Base-by-base conservation (phyloP, 305 asterid species). In the Fraxinus xanthoxyloides region DNA sequence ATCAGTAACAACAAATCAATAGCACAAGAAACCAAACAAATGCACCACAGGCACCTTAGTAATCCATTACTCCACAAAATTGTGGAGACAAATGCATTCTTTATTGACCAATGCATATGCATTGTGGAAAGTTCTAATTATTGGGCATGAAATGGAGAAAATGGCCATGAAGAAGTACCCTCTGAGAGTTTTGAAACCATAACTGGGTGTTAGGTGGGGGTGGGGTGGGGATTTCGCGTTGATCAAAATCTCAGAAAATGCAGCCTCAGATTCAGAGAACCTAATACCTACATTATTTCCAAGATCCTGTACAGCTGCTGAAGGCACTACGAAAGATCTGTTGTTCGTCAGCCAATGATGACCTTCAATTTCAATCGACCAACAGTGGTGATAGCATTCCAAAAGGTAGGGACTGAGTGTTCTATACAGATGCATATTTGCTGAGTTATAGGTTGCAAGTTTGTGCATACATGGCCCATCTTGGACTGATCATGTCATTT, bases 401-500 rank as follows among this genome's bases (percentile, higher is more conserved):
- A 48, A 48, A 46, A 7, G n/a, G 69, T 17, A 1, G 0, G 79
- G 40, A 48, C 6, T 2, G 15, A 15, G 19, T 13, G 51, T 76
- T 26, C 40, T 4, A 65, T 43, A 48, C 59, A 32, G 30, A 76
- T 12, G 67, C 67, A 76, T 8, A 8, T 15, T 76, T 76, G 43
- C 23, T 32, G 26, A 26, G 69, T 46, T 51, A 24, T 26, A 56
- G 38, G 43, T 19, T 40, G n/a, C 69, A 76, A 77, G 69, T 76
- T 24, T 2, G 35, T 0, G 28, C 23, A n/a, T 21, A 75, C 32
- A 9, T 48, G 79, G 36, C 32, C 13, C 24, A 7, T 65, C 75
- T 48, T 51, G 7, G 70, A 73, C 19, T 24, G 21, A 56, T 43
- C 38, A 35, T 12, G 83, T 40, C 80, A 85, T 77, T 51, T 40